Percentiles rank a stretch among this genome's conserved stretches.
These are phyloP conservation scores for Penicillium chermesinum DNA, from an alignment of 495 filamentous ascomycete genomes.

Conservation along the genomic window DNA sequence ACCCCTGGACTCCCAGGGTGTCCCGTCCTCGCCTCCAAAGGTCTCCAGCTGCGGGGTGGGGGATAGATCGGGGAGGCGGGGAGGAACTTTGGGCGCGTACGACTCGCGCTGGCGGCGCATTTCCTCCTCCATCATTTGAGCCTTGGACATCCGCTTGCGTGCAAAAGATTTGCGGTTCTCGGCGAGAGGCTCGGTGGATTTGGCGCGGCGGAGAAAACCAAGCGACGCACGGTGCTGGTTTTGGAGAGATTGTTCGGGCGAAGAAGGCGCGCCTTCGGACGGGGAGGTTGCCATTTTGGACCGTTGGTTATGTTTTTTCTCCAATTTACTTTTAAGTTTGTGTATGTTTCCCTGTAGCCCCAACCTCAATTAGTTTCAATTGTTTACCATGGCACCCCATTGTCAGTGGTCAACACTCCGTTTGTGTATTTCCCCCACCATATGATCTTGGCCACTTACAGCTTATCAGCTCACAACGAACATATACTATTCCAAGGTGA, in stretches of 20 bases:
- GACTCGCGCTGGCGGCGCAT: slow-evolving; percentile 61
- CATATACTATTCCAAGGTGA: neutral
- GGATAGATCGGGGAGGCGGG: slow-evolving; percentile 73
- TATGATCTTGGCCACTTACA: neutral
- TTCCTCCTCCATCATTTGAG: slow-evolving; percentile 58
- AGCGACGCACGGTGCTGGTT: slow-evolving; percentile 40
- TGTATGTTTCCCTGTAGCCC: neutral
- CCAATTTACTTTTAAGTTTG: neutral
- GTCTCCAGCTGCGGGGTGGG: slow-evolving; percentile 60
- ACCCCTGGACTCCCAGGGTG: slow-evolving; percentile 11
- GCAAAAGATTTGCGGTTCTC: slow-evolving; percentile 44
- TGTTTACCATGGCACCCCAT: neutral
- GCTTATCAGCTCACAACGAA: neutral
- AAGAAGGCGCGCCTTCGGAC: slow-evolving; percentile 17
- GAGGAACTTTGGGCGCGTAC: slow-evolving; percentile 63
- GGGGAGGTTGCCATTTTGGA: slow-evolving; percentile 20
- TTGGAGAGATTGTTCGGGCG: slow-evolving; percentile 21
- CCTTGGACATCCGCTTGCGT: slow-evolving; percentile 61
- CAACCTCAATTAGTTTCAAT: neutral
- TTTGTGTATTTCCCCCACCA: neutral
- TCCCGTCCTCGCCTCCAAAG: slow-evolving; percentile 66
- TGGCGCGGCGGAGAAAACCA: slow-evolving; percentile 71
- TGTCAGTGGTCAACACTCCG: no score
- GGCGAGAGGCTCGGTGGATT: slow-evolving; percentile 60
- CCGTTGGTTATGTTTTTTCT: neutral